Conservation (phyloP, 345 rosid genomes). For the Turritis glabra region DNA sequence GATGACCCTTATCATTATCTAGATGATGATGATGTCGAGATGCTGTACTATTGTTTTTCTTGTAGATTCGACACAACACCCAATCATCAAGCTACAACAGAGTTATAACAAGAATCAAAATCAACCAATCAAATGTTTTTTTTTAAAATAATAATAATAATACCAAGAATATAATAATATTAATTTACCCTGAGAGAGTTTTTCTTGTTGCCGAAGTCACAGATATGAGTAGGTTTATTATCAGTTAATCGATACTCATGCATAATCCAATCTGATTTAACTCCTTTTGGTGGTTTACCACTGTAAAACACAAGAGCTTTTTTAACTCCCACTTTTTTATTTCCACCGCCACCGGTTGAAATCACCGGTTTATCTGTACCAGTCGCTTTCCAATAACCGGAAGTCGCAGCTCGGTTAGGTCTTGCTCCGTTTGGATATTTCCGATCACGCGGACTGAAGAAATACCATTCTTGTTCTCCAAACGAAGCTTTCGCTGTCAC, state of each 20-base stretch:
- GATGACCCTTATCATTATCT: slow-evolving; percentile 62
- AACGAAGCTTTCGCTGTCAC: slow-evolving; percentile 74
- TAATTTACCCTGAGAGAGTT: slow-evolving; percentile 79
- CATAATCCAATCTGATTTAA: slow-evolving; percentile 98
- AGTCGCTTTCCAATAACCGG: slow-evolving; percentile 99
- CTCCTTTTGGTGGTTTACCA: slow-evolving; percentile 98
- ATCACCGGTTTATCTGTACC: slow-evolving; percentile 96
- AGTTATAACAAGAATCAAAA: neutral
- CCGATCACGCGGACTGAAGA: slow-evolving; percentile 91
- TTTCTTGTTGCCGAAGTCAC: slow-evolving; percentile 70
- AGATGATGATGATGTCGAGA: slow-evolving; percentile 49
- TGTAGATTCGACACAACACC: slow-evolving; percentile 93
- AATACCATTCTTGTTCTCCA: slow-evolving; percentile 98
- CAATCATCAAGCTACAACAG: slow-evolving; percentile 84
- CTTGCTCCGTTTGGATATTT: slow-evolving; percentile 97
- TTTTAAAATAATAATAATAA: neutral
- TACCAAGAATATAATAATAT: neutral
- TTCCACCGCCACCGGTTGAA: slow-evolving; percentile 49
- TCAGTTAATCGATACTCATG: slow-evolving; percentile 85
- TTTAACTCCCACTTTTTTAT: slow-evolving; percentile 81
- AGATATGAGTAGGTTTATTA: slow-evolving; percentile 61
- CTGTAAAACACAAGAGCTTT: slow-evolving; percentile 90
- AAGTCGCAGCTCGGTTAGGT: slow-evolving; percentile 94
- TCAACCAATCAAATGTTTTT: neutral
- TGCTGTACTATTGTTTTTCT: slow-evolving; percentile 55